Base-by-base conservation (phyloP, 345 rosid species). In the Syzygium jambos region DNA sequence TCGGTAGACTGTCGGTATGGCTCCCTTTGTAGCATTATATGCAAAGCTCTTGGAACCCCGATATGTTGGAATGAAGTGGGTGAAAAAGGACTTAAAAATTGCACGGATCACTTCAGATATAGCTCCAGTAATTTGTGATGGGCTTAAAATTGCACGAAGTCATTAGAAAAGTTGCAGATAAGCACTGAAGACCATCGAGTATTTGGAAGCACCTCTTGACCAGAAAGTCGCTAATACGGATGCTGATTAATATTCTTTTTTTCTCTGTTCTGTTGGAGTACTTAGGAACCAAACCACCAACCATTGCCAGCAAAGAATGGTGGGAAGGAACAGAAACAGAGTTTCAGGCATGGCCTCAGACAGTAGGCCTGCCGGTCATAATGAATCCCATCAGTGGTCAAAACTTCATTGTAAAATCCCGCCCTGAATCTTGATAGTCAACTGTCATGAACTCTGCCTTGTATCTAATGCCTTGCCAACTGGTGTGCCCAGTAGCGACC, bases 291-390 rank as follows among this genome's bases (percentile, higher is more conserved):
- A 97, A 97, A 9, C 97, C 98, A 53, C 52, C 43, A 13, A 96
- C 98, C 25, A 94, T 96, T 84, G 85, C 95, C 11, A 89, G 86
- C 93, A 94, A 97, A 54, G 95, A 92, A 84, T 95, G 99, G 99
- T 91, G 94, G 96, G 94, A 90, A n/a, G 95, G 92, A 78, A 96
- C 97, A 1, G 98, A 96, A 87, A 95, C 93, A 93, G 96, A 93
- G 55, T 92, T 97, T 87, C 99, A 94, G 90, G 96, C 96, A 11
- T 95, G 99, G 99, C 99, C 99, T 15, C 97, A 95, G 43, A 93
- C 97, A 30, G 98, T 95, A 12, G 97, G 98, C 55, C 94, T 96
- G 53, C 98, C 97, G 2, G 98, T 96, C n/a, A 96, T 96, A 85
- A 95, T 95, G 98, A 96, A 97, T 30, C 98, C 98, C 29, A 94